Evolutionary conservation across 2,329 filamentous ascomycete genomes (phyloP).

Genomic region (Cryphonectria parasitica): DNA sequence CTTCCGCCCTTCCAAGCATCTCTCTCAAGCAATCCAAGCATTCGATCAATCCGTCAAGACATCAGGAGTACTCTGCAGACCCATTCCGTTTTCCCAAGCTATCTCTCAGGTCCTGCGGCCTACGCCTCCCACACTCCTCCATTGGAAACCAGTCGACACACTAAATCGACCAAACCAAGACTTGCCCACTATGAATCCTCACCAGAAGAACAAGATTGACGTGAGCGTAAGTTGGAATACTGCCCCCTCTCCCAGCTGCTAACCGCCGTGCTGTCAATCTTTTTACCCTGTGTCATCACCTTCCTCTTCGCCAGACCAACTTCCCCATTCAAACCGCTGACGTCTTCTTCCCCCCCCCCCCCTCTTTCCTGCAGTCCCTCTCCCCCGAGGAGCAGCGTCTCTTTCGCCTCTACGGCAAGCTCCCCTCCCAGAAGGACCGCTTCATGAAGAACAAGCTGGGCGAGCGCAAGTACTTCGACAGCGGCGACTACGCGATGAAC

Average conservation of each 20-base stretch:
- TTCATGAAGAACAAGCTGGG: constrained; percentile 93
- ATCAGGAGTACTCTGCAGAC: neutral
- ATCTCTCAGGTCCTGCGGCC: neutral
- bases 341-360: neutral
- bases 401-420: constrained; percentile 96
- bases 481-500: constrained; percentile 92
- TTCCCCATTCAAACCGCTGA: neutral
- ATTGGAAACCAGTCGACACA: neutral
- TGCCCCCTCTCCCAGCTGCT: constrained; percentile 24
- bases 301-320: neutral
- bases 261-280: neutral
- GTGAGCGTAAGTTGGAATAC: constrained; percentile 71
- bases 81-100: neutral
- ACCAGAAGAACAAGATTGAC: constrained; percentile 98
- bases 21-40: constrained; percentile 7
- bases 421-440: constrained; percentile 93
- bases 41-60: neutral
- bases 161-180: neutral
- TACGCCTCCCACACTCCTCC: constrained; percentile 10
- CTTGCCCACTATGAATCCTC: constrained; percentile 77
- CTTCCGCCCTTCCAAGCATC: constrained; percentile 3
- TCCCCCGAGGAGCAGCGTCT: constrained; percentile 94
- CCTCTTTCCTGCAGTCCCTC: constrained; percentile 67
- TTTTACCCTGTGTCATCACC: neutral
- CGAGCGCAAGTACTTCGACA: constrained; percentile 99